Conservation (phyloP, 2,329 filamentous ascomycete genomes). For the Periconia digitata region DNA sequence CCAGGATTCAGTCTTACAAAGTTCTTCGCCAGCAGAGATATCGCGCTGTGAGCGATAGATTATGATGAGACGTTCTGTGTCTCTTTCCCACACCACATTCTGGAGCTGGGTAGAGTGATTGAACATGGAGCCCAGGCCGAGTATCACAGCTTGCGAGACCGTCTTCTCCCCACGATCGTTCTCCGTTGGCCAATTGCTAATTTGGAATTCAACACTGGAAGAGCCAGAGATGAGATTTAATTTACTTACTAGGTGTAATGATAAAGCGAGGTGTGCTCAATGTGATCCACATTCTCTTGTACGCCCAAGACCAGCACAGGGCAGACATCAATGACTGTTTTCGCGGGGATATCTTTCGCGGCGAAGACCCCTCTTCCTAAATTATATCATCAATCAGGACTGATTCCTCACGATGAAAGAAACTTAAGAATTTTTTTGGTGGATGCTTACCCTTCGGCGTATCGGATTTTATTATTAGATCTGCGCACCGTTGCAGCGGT, state of each 20-base stretch:
- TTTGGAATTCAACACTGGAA: constrained; percentile 7
- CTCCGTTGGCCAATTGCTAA: constrained; percentile 48
- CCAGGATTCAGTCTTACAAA: constrained; percentile 47
- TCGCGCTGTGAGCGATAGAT: constrained; percentile 54
- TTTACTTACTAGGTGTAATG: constrained; percentile 59
- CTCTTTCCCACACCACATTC: constrained; percentile 59
- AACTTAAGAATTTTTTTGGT: neutral
- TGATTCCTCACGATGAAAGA: neutral
- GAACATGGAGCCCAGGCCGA: constrained; percentile 61
- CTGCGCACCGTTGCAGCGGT: constrained; percentile 45
- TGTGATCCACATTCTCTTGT: constrained; percentile 52
- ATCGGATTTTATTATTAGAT: constrained; percentile 48
- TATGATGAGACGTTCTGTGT: constrained; percentile 49
- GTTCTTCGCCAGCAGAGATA: constrained; percentile 55
- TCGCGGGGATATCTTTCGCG: constrained; percentile 47
- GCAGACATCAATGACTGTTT: constrained; percentile 54
- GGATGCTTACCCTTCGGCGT: constrained; percentile 53
- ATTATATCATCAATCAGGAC: neutral
- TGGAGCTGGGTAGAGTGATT: constrained; percentile 56
- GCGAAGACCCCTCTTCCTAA: constrained; percentile 59
- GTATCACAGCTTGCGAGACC: constrained; percentile 55
- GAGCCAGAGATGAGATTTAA: neutral
- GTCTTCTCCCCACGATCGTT: constrained; percentile 26
- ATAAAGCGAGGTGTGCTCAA: constrained; percentile 54
- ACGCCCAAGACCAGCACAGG: constrained; percentile 55